A percentile compares a stretch with the other conserved stretches of the same genome.
These are phyloP conservation scores for Lavandula angustifolia DNA, from an alignment of 257 asterid species.

Conservation along the genomic window DNA sequence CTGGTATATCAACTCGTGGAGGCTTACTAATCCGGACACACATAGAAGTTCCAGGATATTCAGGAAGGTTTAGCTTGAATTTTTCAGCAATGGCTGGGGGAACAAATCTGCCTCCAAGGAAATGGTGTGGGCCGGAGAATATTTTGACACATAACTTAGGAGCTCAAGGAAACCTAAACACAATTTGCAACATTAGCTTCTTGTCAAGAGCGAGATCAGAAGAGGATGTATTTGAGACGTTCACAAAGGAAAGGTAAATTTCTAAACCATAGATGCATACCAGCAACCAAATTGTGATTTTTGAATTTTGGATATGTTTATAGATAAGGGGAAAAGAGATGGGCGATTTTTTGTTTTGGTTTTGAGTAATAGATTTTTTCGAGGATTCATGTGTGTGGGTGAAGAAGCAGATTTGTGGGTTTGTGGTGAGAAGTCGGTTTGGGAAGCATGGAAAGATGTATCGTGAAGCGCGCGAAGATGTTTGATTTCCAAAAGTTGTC, in stretches of 20 bases:
- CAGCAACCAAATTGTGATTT: too few relatives aligned
- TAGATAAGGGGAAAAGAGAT: too few relatives aligned
- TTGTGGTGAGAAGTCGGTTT: too few relatives aligned
- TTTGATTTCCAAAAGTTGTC: too few relatives aligned
- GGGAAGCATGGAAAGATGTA: too few relatives aligned
- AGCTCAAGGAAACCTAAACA: slow-evolving; percentile 85
- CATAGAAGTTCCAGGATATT: slow-evolving; percentile 88
- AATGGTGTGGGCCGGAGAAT: slow-evolving; percentile 87
- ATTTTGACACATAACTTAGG: slow-evolving; percentile 91
- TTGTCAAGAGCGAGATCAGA: slow-evolving; percentile 20
- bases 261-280: slow-evolving; percentile 40
- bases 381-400: too few relatives aligned
- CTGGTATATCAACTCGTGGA: slow-evolving; percentile 79
- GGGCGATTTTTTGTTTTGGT: too few relatives aligned
- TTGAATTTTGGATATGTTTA: too few relatives aligned
- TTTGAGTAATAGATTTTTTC: too few relatives aligned
- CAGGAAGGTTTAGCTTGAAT: slow-evolving; percentile 80
- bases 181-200: slow-evolving; percentile 21
- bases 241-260: slow-evolving; percentile 8
- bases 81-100: slow-evolving; percentile 72
- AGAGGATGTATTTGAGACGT: slow-evolving; percentile 25
- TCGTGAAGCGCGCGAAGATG: too few relatives aligned
- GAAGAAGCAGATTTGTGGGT: too few relatives aligned
- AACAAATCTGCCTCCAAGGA: slow-evolving; percentile 97
- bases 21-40: slow-evolving; percentile 88